phyloP scores from a whole-genome alignment of 148 eudicot species.

The Rhododendron mucronatum region DNA sequence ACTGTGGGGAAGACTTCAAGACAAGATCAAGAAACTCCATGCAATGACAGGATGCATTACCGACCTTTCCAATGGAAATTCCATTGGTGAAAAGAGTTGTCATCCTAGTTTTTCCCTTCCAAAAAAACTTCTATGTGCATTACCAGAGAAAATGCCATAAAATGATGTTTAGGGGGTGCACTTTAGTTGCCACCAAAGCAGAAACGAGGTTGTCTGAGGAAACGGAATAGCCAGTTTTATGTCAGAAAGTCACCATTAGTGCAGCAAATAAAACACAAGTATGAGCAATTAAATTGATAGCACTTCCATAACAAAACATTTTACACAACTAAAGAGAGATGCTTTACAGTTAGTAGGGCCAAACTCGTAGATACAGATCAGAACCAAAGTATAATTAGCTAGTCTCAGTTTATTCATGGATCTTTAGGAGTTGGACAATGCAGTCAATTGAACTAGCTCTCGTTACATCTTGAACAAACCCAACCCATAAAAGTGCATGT shows the following conservation, averaged over 20 bases:
- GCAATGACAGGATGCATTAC: background rate
- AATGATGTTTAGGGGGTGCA: background rate
- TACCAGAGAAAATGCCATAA: too few species aligned
- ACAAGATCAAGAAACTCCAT: background rate
- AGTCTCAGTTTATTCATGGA: background rate
- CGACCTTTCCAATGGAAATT: too few species aligned
- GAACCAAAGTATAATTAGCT: background rate
- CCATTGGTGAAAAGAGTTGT: too few species aligned
- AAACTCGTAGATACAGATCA: background rate
- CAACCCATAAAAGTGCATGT: background rate
- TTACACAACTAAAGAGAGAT: background rate
- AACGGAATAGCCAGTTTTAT: background rate
- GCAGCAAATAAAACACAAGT: background rate
- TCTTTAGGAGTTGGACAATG: background rate
- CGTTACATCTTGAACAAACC: background rate
- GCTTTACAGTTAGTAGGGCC: background rate
- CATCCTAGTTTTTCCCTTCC: too few species aligned
- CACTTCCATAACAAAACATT: background rate
- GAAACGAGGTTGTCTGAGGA: background rate
- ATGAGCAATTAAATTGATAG: background rate
- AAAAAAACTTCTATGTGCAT: too few species aligned
- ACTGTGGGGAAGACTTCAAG: background rate
- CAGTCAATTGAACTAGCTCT: too few species aligned
- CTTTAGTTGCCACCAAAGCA: background rate
- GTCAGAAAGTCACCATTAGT: background rate